Conservation (phyloP, 2,329 filamentous ascomycete genomes). For the Trematosphaeria pertusa region DNA sequence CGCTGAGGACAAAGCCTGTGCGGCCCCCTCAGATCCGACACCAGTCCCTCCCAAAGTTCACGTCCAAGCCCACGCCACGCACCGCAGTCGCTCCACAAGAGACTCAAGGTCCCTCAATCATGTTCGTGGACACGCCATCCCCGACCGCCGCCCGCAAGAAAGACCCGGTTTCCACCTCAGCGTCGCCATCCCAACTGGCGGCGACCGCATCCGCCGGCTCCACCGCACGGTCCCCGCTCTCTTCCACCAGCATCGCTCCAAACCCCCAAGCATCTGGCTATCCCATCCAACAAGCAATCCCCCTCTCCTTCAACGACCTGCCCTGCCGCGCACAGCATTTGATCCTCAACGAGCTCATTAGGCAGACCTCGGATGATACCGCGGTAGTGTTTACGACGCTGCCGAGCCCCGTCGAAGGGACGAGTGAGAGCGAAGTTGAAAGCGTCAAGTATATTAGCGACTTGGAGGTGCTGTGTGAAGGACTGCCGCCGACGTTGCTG, state of each 20-base stretch:
- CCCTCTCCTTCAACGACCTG: slow-evolving; percentile 85
- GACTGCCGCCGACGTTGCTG: slow-evolving; percentile 76
- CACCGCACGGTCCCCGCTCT: not conserved
- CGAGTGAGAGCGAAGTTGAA: slow-evolving; percentile 71
- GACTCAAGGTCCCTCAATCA: slow-evolving; percentile 72
- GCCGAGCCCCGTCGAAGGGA: slow-evolving; percentile 80
- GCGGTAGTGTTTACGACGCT: slow-evolving; percentile 84
- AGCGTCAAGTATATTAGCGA: slow-evolving; percentile 78
- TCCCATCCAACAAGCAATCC: slow-evolving; percentile 66
- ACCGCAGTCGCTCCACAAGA: slow-evolving; percentile 70
- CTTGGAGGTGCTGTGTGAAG: slow-evolving; percentile 78
- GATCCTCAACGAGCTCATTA: slow-evolving; percentile 85
- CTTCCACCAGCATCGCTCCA: slow-evolving; percentile 2
- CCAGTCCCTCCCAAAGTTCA: slow-evolving; percentile 69
- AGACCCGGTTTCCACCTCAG: slow-evolving; percentile 28
- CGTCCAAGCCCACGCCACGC: slow-evolving; percentile 74
- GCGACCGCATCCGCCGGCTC: slow-evolving; percentile 4
- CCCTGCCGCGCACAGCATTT: slow-evolving; percentile 85
- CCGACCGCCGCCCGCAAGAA: slow-evolving; percentile 21
- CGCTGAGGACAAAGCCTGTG: slow-evolving; percentile 31
- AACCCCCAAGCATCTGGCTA: slow-evolving; percentile 49
- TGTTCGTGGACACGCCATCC: slow-evolving; percentile 67
- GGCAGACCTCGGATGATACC: slow-evolving; percentile 56
- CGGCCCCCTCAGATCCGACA: slow-evolving; percentile 62
- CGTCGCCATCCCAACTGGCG: slow-evolving; percentile 9